These are phyloP conservation scores for Fusarium globosum DNA, from an alignment of 2,329 filamentous ascomycete genomes.

Conservation along the genomic window DNA sequence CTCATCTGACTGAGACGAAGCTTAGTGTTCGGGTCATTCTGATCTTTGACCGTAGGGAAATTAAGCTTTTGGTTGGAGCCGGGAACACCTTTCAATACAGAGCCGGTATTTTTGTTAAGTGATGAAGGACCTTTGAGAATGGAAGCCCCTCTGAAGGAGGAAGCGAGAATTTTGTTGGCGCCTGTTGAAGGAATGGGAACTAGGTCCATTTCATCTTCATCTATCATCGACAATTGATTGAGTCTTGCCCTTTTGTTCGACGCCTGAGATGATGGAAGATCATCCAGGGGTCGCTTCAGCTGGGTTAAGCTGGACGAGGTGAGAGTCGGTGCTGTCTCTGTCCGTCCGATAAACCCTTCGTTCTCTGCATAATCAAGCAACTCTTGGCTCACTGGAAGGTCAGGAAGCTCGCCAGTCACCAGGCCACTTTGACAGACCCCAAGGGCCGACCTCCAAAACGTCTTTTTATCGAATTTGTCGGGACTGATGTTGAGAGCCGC, in stretches of 20 bases:
- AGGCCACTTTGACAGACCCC: slow-evolving; percentile 59
- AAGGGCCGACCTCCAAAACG: slow-evolving; percentile 8
- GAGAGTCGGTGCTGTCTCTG: slow-evolving; percentile 16
- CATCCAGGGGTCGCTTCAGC: slow-evolving; percentile 19
- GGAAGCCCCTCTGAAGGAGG: background rate
- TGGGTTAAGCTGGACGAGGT: slow-evolving; percentile 5
- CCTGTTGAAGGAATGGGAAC: slow-evolving; percentile 21
- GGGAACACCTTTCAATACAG: slow-evolving; percentile 8
- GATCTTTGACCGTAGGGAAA: slow-evolving; percentile 83
- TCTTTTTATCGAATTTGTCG: slow-evolving; percentile 40
- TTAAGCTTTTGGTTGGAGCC: slow-evolving; percentile 59
- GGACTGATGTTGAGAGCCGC: background rate
- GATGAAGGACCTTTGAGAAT: slow-evolving; percentile 9
- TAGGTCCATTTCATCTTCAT: slow-evolving; percentile 18
- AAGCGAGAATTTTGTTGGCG: background rate
- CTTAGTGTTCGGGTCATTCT: slow-evolving; percentile 71
- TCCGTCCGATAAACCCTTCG: slow-evolving; percentile 48
- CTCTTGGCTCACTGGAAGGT: slow-evolving; percentile 51
- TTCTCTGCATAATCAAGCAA: slow-evolving; percentile 56
- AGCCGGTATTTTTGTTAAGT: background rate
- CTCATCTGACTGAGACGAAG: slow-evolving; percentile 75
- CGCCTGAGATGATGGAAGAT: background rate
- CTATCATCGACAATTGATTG: background rate
- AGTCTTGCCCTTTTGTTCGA: slow-evolving; percentile 15
- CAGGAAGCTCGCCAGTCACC: slow-evolving; percentile 50